Conservation (phyloP, 345 rosid genomes). For the Eucalyptus regnans region DNA sequence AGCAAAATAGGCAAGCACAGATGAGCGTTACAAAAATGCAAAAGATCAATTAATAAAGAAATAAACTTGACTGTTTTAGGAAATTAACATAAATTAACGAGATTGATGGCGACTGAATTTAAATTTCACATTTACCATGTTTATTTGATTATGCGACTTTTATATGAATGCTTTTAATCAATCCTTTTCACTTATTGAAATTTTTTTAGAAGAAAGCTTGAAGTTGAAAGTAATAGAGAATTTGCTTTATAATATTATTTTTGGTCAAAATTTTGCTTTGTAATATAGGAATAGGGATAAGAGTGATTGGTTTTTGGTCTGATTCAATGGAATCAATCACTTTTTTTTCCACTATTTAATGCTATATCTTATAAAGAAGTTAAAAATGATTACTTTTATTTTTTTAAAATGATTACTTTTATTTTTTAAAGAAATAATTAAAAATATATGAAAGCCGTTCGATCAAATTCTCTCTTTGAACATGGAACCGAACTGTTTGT, state of each 20-base stretch:
- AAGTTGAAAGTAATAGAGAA: background rate
- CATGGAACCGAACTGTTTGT: accelerated
- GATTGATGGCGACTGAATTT: background rate
- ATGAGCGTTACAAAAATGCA: background rate
- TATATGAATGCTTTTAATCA: background rate
- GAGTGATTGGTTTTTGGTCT: no score
- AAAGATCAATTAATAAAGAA: background rate
- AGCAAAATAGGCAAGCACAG: background rate
- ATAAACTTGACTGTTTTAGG: background rate
- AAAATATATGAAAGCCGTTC: accelerated
- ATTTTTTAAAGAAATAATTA: accelerated
- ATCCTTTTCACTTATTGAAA: background rate
- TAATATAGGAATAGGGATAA: background rate
- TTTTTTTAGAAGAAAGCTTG: background rate
- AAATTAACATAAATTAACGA: background rate
- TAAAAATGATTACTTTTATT: no score
- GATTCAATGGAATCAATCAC: accelerated
- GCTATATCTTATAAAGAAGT: no score
- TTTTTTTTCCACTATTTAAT: no score
- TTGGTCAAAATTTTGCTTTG: background rate
- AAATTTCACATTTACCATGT: background rate
- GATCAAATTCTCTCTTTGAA: accelerated
- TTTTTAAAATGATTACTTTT: no score
- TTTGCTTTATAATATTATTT: no score
- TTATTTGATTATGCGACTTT: background rate